Percentiles rank a stretch among this genome's conserved stretches.
Evolutionary conservation across 2,329 filamentous ascomycete genomes (phyloP).

Genomic region (Claviceps digitariae): DNA sequence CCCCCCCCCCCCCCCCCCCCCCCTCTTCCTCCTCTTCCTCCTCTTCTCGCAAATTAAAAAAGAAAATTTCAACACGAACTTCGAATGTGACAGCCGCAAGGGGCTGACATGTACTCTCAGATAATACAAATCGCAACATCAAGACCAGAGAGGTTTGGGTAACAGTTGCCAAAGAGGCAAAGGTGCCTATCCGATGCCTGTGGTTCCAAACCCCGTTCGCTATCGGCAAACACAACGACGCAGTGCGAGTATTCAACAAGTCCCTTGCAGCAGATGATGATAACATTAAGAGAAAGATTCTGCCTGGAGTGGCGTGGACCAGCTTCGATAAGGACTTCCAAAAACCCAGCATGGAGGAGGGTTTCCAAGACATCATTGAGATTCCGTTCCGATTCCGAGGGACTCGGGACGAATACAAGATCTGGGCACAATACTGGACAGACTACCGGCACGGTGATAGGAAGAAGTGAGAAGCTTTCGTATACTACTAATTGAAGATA

Average conservation of each 20-base stretch:
- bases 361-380: constrained; percentile 66
- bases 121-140: constrained; percentile 87
- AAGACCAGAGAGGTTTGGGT: constrained; percentile 71
- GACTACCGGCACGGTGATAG: constrained; percentile 19
- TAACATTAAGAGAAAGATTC: constrained; percentile 44
- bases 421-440: constrained; percentile 71
- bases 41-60: too few species aligned
- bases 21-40: too few species aligned
- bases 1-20: too few species aligned
- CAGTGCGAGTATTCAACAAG: constrained; percentile 57
- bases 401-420: constrained; percentile 47
- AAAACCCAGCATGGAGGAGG: constrained; percentile 59
- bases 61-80: constrained; percentile 7
- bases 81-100: neutral
- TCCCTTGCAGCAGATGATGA: constrained; percentile 65
- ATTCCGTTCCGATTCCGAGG: constrained; percentile 68
- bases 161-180: constrained; percentile 53
- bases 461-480: neutral
- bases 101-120: constrained; percentile 28
- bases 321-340: constrained; percentile 61
- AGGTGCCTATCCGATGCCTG: constrained; percentile 70
- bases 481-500: neutral
- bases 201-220: constrained; percentile 63
- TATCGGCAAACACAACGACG: constrained; percentile 76
- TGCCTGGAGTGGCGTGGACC: constrained; percentile 72